Base-by-base conservation (phyloP, 208 protist genomes). In the Lotmaria passim region DNA sequence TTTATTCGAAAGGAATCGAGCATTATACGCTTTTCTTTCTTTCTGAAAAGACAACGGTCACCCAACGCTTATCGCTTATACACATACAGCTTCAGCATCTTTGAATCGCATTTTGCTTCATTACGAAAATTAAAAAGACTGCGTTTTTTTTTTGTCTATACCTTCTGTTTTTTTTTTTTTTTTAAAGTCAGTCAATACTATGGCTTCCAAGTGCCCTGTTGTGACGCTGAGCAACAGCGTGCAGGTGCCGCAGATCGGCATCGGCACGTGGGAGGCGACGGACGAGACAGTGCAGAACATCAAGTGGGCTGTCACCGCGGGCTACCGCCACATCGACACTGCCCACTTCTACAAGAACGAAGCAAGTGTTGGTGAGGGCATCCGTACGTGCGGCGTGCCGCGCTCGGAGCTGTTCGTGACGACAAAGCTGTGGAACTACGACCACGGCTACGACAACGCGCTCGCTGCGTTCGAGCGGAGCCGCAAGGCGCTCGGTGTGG, bases 241-340 rank as follows among this genome's bases (percentile, higher is more conserved):
- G 11, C 26, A 80, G 36, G 90, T 95, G 69, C 93, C 94, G 14
- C 79, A 86, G 55, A 58, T 97, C 26, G 93, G 91, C 36, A 56
- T 96, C n/a, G 91, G 91, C 31, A 90, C 90, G 26, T 95, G 79
- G 72, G 58, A 89, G 64, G 73, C 79, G 24, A 66, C 73, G 44
- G 73, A 89, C 50, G 81, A 89, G 57, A 69, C 84, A 0, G 56
- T 73, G n/a, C 41, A 78, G 39, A 82, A 83, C 30, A 68, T 94
- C 5, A 44, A 68, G 53, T 75, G 57, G 62, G 91, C 93, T 4
- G 21, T 96, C 14, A 30, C 83, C 38, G 58, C 52, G 11, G 95
- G 95, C 7, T 98, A 98, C 71, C 66, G 79, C 14, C 94, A 97
- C 59, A 89, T 98, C 58, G 94, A 98, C 74, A 85, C 78, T 11